Evolutionary conservation across 148 eudicot species (phyloP), one percentile per base, ranked within the genome.

Genomic region (Amaranthus palmeri): DNA sequence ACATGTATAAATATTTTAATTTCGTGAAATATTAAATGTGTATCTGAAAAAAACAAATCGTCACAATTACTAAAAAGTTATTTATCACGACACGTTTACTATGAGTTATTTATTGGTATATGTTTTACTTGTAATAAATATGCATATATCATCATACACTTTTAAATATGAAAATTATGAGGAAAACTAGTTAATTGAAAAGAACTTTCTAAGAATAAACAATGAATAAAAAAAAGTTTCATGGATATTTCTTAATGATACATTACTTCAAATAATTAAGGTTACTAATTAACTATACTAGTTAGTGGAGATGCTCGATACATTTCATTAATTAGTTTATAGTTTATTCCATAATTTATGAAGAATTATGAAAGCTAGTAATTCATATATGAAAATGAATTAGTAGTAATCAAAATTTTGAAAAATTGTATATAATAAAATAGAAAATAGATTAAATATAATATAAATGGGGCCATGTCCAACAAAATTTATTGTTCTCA

Each of bases 31-130:
- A 47, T 43, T 58, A 47, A 58, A 18, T 17, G 73, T 62, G 9
- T 8, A n/a, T 67, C 14, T 60, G 44, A 25, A 58, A 57, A 57
- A 10, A 58, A 46, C 57, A 6, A 25, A 71, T 46, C 43, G 43
- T 59, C 54, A 46, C 0, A 59, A 25, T 55, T 71, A 55, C 54
- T 42, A 25, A 59, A 54, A 57, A 25, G 56, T 57, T 56, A 48
- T 9, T 8, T n/a, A 49, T 57, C 42, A 74, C 65, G 57, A 57
- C 71, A 74, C 77, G 77, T n/a, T 36, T 56, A 66, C 43, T 25
- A 41, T 50, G 17, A n/a, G 54, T 46, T 25, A 10, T 36, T 46
- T 6, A 65, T 49, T 17, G 49, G 25, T 13, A 13, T 44, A 14
- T 65, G 25, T 46, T 14, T 65, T 65, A 49, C 69, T 65, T 4